Percentiles rank a stretch among this genome's conserved stretches.
These are phyloP conservation scores for Areca catechu DNA, from an alignment of 176 grass and related monocot genomes.

Conservation along the genomic window DNA sequence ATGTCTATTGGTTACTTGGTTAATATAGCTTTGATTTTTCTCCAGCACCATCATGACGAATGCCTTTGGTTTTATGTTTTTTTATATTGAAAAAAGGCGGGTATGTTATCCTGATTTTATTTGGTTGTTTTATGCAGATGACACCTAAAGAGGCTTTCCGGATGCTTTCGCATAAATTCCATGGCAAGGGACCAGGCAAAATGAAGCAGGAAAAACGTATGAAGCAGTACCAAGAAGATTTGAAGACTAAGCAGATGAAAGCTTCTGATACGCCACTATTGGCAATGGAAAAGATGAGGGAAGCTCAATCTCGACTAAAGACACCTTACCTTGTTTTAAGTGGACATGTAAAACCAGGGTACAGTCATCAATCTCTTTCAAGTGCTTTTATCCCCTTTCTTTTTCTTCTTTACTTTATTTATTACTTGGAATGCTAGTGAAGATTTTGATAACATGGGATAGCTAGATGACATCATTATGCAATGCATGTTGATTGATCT, in stretches of 20 bases:
- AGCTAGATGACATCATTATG: too few relatives aligned
- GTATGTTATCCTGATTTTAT: too few relatives aligned
- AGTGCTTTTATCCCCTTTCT: background rate
- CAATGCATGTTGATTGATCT: background rate
- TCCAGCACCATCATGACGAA: too few relatives aligned
- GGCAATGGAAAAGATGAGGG: slow-evolving; percentile 81
- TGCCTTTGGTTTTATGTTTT: too few relatives aligned
- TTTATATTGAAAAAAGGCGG: too few relatives aligned
- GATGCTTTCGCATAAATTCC: slow-evolving; percentile 80
- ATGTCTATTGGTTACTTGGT: background rate
- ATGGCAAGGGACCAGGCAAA: slow-evolving; percentile 87
- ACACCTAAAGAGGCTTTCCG: slow-evolving; percentile 88
- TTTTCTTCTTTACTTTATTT: background rate
- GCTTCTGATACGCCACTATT: slow-evolving; percentile 66
- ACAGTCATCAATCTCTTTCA: slow-evolving; percentile 7
- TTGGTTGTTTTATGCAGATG: slow-evolving; percentile 34
- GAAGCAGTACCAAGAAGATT: slow-evolving; percentile 75
- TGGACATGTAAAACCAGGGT: slow-evolving; percentile 78
- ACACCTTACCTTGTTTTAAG: slow-evolving; percentile 80
- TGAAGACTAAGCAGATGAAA: slow-evolving; percentile 80
- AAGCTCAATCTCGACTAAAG: slow-evolving; percentile 62
- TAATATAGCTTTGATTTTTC: too few relatives aligned
- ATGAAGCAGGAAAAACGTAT: slow-evolving; percentile 81
- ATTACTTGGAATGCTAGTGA: background rate
- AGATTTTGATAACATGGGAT: background rate